Percentiles rank a stretch among this genome's conserved stretches.
These are phyloP conservation scores for Bruguiera sexangula DNA, from an alignment of 345 rosid species.

Conservation along the genomic window DNA sequence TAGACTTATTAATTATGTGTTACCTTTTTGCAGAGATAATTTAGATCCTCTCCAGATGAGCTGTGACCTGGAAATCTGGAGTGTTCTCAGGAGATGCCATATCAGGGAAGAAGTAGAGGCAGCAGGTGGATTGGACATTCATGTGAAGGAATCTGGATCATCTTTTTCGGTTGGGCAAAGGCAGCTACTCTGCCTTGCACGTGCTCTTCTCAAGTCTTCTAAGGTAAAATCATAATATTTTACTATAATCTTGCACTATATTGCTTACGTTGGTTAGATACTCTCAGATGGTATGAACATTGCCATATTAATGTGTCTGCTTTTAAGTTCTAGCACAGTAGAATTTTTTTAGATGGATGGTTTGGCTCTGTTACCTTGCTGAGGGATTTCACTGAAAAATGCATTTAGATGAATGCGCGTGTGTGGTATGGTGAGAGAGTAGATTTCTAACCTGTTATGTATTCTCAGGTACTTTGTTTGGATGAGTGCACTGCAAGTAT, in stretches of 20 bases:
- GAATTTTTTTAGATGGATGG: no score
- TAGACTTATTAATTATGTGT: not conserved
- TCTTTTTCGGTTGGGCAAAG: conserved; percentile 86
- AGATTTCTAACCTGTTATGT: conserved; percentile 1
- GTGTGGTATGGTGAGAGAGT: not conserved
- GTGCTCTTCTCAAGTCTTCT: conserved; percentile 83
- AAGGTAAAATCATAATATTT: conserved; percentile 40
- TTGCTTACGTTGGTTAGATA: not conserved
- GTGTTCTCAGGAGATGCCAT: conserved; percentile 68
- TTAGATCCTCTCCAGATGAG: conserved; percentile 63
- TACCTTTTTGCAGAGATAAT: conserved; percentile 52
- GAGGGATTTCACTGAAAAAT: no score
- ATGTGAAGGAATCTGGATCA: conserved; percentile 59
- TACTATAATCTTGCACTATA: not conserved
- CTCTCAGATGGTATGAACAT: no score
- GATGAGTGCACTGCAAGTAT: conserved; percentile 93
- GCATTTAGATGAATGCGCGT: not conserved
- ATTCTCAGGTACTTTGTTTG: conserved; percentile 71
- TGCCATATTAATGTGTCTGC: no score
- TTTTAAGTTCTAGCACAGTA: no score
- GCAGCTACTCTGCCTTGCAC: conserved; percentile 89
- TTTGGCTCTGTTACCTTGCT: no score
- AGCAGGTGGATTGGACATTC: conserved; percentile 70
- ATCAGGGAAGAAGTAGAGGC: conserved; percentile 70
- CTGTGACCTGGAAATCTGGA: conserved; percentile 65